These are phyloP conservation scores for Populus simonii DNA, from an alignment of 345 rosid species.

Conservation along the genomic window DNA sequence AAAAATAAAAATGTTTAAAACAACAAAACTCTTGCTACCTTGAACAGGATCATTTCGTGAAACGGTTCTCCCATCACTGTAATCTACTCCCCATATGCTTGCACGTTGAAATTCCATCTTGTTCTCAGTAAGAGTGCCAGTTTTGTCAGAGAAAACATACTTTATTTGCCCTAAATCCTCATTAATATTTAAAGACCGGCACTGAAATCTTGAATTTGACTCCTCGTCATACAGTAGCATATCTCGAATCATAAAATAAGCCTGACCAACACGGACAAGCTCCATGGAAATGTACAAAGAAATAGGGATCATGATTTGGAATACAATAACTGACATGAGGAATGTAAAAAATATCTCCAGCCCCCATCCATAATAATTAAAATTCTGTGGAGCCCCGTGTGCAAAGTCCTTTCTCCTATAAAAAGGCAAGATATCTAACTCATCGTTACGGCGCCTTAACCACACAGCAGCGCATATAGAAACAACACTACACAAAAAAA, in stretches of 20 bases:
- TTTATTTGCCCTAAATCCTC: not conserved
- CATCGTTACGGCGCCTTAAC: no score
- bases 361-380: not conserved
- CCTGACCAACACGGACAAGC: not conserved
- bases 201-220: not conserved
- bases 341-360: not conserved
- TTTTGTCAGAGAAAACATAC: not conserved
- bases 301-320: not conserved
- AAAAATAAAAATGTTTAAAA: conserved; percentile 4
- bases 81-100: not conserved
- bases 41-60: no score
- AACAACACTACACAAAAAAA: not conserved
- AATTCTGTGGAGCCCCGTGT: not conserved
- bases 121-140: not conserved
- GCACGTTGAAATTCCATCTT: not conserved
- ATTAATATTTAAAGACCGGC: not conserved
- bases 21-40: no score
- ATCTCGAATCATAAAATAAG: not conserved
- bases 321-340: not conserved
- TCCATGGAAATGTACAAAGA: not conserved
- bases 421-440: no score
- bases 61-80: not conserved
- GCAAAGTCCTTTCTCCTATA: not conserved
- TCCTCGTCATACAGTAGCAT: not conserved
- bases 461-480: not conserved